Conservation (phyloP, 495 filamentous ascomycete species). For the Aspergillus sclerotioniger region DNA sequence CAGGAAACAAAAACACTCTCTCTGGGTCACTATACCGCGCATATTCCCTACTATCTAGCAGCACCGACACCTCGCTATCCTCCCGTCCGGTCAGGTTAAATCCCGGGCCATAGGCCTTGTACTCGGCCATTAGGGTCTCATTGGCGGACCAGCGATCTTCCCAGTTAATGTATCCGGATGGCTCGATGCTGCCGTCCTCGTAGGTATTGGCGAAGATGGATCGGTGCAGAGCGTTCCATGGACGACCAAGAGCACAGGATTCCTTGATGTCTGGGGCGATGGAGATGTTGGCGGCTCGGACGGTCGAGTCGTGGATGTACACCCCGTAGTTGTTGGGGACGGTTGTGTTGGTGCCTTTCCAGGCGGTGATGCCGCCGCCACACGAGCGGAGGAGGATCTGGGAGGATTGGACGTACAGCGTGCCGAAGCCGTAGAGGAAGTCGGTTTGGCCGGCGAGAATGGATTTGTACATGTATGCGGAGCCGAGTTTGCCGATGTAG, state of each 20-base stretch:
- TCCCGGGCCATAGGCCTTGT: slow-evolving; percentile 51
- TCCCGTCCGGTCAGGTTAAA: slow-evolving; percentile 50
- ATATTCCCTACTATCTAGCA: slow-evolving; percentile 40
- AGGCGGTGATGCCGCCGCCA: slow-evolving; percentile 63
- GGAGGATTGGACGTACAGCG: slow-evolving; percentile 45
- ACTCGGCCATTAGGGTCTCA: slow-evolving; percentile 57
- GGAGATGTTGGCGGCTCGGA: slow-evolving; percentile 51
- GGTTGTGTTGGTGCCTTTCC: slow-evolving; percentile 65
- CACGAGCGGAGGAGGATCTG: slow-evolving; percentile 50
- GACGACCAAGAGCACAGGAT: slow-evolving; percentile 55
- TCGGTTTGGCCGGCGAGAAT: slow-evolving; percentile 61
- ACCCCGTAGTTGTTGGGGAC: slow-evolving; percentile 61
- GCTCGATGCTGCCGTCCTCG: slow-evolving; percentile 50
- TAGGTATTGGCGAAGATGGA: slow-evolving; percentile 52
- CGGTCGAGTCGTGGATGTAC: slow-evolving; percentile 52
- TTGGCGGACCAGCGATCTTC: slow-evolving; percentile 27
- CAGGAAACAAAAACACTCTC: slow-evolving; percentile 52
- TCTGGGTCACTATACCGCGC: slow-evolving; percentile 44
- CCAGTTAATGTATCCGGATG: slow-evolving; percentile 57
- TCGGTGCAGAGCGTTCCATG: slow-evolving; percentile 56
- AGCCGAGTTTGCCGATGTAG: slow-evolving; percentile 60
- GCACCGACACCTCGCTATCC: slow-evolving; percentile 39
- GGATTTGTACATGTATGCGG: slow-evolving; percentile 54
- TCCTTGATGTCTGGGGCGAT: slow-evolving; percentile 44
- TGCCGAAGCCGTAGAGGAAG: slow-evolving; percentile 57